Base-by-base conservation (phyloP, 441 rosid species). In the Populus hybrid region DNA sequence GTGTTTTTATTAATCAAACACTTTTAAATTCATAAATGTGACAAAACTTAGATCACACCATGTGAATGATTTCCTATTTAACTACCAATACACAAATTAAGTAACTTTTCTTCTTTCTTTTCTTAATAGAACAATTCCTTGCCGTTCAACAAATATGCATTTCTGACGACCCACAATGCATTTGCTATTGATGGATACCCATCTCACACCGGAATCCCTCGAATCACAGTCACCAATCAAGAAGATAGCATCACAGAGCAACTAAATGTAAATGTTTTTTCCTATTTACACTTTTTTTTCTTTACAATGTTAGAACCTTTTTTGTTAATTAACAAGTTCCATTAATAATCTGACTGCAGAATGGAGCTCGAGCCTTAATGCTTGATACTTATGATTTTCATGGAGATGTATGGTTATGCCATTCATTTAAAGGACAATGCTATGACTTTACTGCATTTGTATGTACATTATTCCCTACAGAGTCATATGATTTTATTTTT, bases 351-450 rank as follows among this genome's bases (percentile, higher is more conserved):
- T 8, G 16, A 59, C 59, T 78, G 69, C 75, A 95, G 99, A 93
- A 91, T 79, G 98, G 98, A 82, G 98, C 81, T 71, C 87, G 98
- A 69, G 94, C 83, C 42, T 82, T 95, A 73, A 93, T 93, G 98
- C 90, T 93, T 7, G 98, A 95, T 79, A 88, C 94, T 0, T 95
- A 95, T 40, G 98, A 92, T 86, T 95, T 89, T 68, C 76, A 85
- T 7, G 94, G 90, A 75, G 94, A 90, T 19, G 87, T 93, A 4
- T 93, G 98, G 98, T 64, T 93, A 75, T 95, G 98, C 64, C 97
- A 93, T 88, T 95, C 97, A 2, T 87, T 92, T 76, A 85, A 86
- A 4, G 84, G 87, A 69, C 28, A 88, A 18, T 95, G 99, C 66
- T 78, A 86, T 74, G 96, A 89, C 69, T 81, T 78, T 61, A 95